A percentile compares a stretch with the other conserved stretches of the same genome.
Conservation (phyloP, 345 rosid genomes). For the Ricinus communis region DNA sequence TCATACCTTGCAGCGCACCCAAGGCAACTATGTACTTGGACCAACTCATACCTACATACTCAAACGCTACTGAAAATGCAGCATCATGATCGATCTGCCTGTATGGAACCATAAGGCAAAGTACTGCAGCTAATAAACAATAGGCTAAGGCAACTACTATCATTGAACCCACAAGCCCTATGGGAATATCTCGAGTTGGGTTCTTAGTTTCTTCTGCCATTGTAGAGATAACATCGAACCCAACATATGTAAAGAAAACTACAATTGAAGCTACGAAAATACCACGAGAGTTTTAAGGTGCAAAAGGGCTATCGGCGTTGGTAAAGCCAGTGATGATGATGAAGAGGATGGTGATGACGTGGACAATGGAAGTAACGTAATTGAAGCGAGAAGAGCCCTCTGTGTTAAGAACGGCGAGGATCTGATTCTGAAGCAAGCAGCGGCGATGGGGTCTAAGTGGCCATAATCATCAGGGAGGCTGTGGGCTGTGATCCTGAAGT, state of each 20-base stretch:
- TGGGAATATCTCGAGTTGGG: slow-evolving; percentile 27
- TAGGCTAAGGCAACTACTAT: slow-evolving; percentile 45
- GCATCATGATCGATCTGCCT: slow-evolving; percentile 53
- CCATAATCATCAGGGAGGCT: slow-evolving; percentile 19
- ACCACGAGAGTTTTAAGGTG: slow-evolving; percentile 14
- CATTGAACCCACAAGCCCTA: slow-evolving; percentile 60
- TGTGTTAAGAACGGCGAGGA: slow-evolving; percentile 22
- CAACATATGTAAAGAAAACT: slow-evolving; percentile 29
- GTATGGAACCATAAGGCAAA: slow-evolving; percentile 69
- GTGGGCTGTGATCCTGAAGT: slow-evolving; percentile 21
- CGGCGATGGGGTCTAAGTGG: slow-evolving; percentile 31
- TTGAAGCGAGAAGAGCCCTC: slow-evolving; percentile 31
- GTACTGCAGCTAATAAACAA: slow-evolving; percentile 53
- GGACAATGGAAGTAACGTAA: slow-evolving; percentile 21
- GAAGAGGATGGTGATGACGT: slow-evolving; percentile 19
- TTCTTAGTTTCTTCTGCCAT: slow-evolving; percentile 29
- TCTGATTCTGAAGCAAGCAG: slow-evolving; percentile 2
- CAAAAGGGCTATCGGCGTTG: slow-evolving; percentile 16
- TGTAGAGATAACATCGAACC: slow-evolving; percentile 28
- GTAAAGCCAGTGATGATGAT: slow-evolving; percentile 23
- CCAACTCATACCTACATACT: slow-evolving; percentile 65
- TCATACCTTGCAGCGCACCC: slow-evolving; percentile 85
- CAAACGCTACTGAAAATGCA: slow-evolving; percentile 71
- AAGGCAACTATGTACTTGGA: slow-evolving; percentile 79
- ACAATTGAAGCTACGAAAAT: slow-evolving; percentile 19